These are phyloP conservation scores for Lactarius pseudohatsudake DNA, from an alignment of 768 basidiomycete species.

Conservation along the genomic window DNA sequence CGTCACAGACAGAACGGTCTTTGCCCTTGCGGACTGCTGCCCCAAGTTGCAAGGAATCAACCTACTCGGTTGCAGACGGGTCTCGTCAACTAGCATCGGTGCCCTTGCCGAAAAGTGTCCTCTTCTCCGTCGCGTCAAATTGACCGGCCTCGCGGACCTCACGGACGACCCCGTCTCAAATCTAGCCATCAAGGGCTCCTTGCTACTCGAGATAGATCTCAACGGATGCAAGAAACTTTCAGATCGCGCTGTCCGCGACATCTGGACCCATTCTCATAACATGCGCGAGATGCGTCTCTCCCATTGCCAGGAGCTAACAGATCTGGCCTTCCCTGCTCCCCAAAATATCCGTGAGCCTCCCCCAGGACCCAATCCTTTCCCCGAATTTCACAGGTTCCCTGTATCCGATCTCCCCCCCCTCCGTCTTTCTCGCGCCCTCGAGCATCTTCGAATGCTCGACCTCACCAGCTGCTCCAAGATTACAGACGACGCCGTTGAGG, in stretches of 20 bases:
- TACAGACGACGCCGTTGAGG: constrained; percentile 82
- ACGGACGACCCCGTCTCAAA: constrained; percentile 76
- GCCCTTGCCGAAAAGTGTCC: constrained; percentile 75
- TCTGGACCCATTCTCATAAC: constrained; percentile 77
- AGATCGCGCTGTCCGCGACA: constrained; percentile 72
- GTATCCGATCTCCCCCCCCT: constrained; percentile 60
- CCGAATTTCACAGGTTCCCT: constrained; percentile 36
- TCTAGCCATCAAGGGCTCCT: constrained; percentile 74
- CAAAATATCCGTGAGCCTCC: constrained; percentile 45
- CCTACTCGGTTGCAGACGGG: constrained; percentile 74
- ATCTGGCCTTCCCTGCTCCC: constrained; percentile 81
- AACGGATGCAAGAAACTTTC: constrained; percentile 78
- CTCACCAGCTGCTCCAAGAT: constrained; percentile 79
- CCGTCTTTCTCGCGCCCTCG: constrained; percentile 61
- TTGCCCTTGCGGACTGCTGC: constrained; percentile 67
- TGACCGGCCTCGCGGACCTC: constrained; percentile 71
- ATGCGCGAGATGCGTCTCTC: constrained; percentile 92
- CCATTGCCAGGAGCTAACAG: constrained; percentile 74
- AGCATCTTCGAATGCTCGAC: constrained; percentile 91
- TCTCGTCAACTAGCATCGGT: constrained; percentile 76
- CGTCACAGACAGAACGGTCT: constrained; percentile 69
- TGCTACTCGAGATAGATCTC: constrained; percentile 93
- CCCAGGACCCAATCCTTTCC: constrained; percentile 41
- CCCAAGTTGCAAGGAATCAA: constrained; percentile 89
- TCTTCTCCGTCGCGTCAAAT: constrained; percentile 84